Conservation (phyloP, 106 monocot genomes). For the Acorus calamus region DNA sequence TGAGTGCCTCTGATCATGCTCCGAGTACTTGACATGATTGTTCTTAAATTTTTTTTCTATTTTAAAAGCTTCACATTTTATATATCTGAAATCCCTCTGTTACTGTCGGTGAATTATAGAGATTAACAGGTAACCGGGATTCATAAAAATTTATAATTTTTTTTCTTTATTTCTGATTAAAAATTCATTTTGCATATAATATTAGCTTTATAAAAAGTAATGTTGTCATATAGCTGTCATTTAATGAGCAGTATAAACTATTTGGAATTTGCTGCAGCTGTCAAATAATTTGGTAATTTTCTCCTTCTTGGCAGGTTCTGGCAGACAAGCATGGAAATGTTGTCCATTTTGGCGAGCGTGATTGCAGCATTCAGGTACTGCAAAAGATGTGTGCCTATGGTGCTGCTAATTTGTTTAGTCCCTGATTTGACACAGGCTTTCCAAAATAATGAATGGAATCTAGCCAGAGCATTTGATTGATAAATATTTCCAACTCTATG, state of each 20-base stretch:
- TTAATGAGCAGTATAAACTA: background rate
- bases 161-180: background rate
- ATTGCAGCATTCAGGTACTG: conserved; percentile 94
- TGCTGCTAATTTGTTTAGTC: background rate
- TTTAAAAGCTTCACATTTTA: no score
- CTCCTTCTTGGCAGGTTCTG: conserved; percentile 47
- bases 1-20: no score
- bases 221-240: background rate
- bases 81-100: no score
- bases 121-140: no score
- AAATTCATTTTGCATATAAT: background rate
- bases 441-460: no score
- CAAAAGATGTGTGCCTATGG: background rate
- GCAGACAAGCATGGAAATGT: conserved; percentile 93
- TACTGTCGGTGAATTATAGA: no score
- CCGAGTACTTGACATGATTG: no score
- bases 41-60: no score
- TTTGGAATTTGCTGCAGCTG: background rate
- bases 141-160: background rate
- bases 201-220: background rate
- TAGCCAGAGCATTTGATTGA: no score
- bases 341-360: conserved; percentile 95
- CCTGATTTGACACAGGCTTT: no score
- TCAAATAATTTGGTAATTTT: background rate
- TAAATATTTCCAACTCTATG: no score